Conservation (phyloP, 2,329 filamentous ascomycete species). For the Colletotrichum phormii region DNA sequence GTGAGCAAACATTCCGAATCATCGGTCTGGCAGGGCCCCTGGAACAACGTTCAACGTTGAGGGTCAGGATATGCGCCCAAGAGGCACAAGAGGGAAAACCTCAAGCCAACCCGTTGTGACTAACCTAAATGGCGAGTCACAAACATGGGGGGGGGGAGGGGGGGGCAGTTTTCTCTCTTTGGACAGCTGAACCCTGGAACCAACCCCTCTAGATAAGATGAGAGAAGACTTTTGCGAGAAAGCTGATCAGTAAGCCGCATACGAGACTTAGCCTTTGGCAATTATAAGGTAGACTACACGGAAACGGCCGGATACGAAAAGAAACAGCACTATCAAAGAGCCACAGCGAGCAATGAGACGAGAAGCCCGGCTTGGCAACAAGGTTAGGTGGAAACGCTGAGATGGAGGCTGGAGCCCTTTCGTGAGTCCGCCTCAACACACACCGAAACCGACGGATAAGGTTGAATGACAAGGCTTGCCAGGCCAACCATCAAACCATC, state of each 20-base stretch:
- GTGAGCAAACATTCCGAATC: not conserved
- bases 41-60: not conserved
- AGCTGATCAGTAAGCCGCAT: not conserved
- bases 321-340: not conserved
- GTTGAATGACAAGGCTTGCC: not conserved
- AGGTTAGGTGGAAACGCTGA: not conserved
- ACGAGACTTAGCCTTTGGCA: not conserved
- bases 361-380: not conserved
- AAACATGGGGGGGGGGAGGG: not conserved
- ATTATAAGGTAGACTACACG: not conserved
- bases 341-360: not conserved
- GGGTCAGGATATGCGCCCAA: not conserved
- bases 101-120: not conserved
- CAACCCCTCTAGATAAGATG: not conserved
- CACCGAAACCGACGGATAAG: not conserved
- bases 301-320: not conserved
- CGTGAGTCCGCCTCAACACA: not conserved
- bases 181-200: not conserved
- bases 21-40: not conserved
- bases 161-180: not conserved
- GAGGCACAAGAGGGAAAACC: not conserved
- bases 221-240: not conserved
- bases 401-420: not conserved
- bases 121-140: not conserved
- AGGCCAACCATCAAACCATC: not conserved